A percentile compares a stretch with the other conserved stretches of the same genome.
phyloP scores from a whole-genome alignment of 352 stramenopile genomes.

The Phytophthora brassicae region DNA sequence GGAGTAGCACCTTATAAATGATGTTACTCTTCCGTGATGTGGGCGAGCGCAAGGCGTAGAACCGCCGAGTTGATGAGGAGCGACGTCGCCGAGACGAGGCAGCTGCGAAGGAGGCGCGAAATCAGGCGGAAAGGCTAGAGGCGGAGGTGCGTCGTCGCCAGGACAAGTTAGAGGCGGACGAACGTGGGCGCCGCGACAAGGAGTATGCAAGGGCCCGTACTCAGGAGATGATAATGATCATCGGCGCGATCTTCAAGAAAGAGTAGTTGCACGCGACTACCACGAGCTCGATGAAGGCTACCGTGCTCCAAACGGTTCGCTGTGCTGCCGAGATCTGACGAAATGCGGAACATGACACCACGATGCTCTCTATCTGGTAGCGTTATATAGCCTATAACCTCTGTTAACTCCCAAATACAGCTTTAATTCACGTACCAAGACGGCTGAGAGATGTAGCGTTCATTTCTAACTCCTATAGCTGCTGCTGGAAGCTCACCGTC shows the following conservation, averaged over 20 bases:
- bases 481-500: too few species aligned
- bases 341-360: neutral
- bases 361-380: neutral
- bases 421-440: neutral
- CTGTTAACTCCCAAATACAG: neutral
- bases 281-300: too few species aligned
- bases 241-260: constrained; percentile 2
- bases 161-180: constrained; percentile 1
- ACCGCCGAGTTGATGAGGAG: neutral
- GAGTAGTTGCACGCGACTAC: neutral
- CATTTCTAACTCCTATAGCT: too few species aligned
- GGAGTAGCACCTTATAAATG: neutral
- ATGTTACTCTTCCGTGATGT: constrained; percentile 6
- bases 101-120: neutral
- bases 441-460: too few species aligned
- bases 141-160: constrained; percentile 7
- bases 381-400: neutral
- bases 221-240: constrained; percentile 2
- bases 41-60: constrained; percentile 2
- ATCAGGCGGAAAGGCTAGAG: neutral
- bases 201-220: neutral
- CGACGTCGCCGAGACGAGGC: neutral
- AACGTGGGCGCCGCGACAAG: constrained; percentile 9
- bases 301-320: neutral
- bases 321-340: neutral